Base-by-base conservation (phyloP, 164 flowering plant genomes). In the Piper betle region DNA sequence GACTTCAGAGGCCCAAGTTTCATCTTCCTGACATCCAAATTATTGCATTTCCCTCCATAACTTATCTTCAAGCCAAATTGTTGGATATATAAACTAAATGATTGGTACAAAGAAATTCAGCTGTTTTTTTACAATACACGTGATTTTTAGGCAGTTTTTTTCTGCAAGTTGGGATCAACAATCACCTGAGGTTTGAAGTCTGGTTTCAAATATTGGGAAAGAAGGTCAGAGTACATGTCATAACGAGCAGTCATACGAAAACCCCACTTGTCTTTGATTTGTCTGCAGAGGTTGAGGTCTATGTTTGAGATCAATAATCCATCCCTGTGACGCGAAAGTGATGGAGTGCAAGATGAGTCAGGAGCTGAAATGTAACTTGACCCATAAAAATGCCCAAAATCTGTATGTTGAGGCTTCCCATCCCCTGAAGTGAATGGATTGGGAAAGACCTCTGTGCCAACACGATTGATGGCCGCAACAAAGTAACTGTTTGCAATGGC, bases 391-490 rank as follows among this genome's bases (percentile, higher is more conserved):
- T 86, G 96, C 13, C 99, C 99, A 57, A 94, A 91, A 72, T 94
- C 97, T 41, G 76, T 53, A 70, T 88, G 97, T 17, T 88, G 82
- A 37, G 99, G 91, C 75, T 84, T 93, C 41, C 99, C 97, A 73
- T 93, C 96, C 3, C 97, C 97, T 0, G 99, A 94, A 42, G 99
- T 94, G 72, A 94, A 94, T 25, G 99, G 82, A 69, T 88, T 91
- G 17, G 95, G 95, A 78, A 94, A 94, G 56, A 65, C 64, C 76
- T 91, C 99, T 1, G 91, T 91, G 37, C 99, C 97, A 41, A 91
- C 90, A n/a, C 96, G 92, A 65, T 94, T 94, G 57, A 94, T 94
- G 38, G 99, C 82, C 6, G 82, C 97, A 53, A 91, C 97, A 69
- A 77, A 91, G 68, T 91, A 94, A 71, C 93, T 88, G 61, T 86